Base-by-base conservation (phyloP, 2,329 filamentous ascomycete genomes). In the Thielaviopsis musarum region DNA sequence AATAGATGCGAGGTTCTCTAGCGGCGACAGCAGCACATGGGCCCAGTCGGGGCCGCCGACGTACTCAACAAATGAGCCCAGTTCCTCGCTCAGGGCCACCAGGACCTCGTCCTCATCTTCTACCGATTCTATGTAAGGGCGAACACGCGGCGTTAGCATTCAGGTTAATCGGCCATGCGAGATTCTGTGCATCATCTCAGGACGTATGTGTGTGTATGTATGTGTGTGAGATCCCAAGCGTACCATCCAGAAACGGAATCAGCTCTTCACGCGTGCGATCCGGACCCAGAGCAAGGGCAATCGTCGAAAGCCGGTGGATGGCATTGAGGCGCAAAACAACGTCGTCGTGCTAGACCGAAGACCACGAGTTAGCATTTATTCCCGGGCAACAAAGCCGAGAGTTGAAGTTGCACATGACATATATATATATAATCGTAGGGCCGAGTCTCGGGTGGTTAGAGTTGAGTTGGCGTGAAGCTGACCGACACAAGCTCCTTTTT, bases 91-190 rank as follows among this genome's bases (percentile, higher is more conserved):
- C 67, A 98, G 77, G 65, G 93, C 93, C 64, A 95, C 95, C 66
- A 98, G 82, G 63, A 98, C 94, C 73, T 98, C 93, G 67, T 98
- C 93, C 73, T 98, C 93, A 69, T 98, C 93, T 75, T 98, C 93
- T 67, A 98, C 91, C 57, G 93, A 97, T 75, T 98, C 93, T 98
- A 73, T 63, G 65, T 54, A 53, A 52, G 22, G 53, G 49, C 56
- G 61, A 63, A 65, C 67, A 66, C 63, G 61, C 59, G 61, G 59
- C 24, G 66, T 71, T 70, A 71, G 67, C 64, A 60, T 56, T 34
- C 6, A 34, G 30, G 30, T 6, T 34, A 12, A 12, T 34, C 30
- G 30, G 30, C 10, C 30, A 26, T 6, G 24, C 24, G 24, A 26
- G 52, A 52, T 34, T 24, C 19, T 7, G 30, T 30, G 21, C 30